A percentile compares a stretch with the other conserved stretches of the same genome.
These are phyloP conservation scores for Ganoderma multipileum DNA, from an alignment of 1,284 basidiomycete genomes.

Conservation along the genomic window DNA sequence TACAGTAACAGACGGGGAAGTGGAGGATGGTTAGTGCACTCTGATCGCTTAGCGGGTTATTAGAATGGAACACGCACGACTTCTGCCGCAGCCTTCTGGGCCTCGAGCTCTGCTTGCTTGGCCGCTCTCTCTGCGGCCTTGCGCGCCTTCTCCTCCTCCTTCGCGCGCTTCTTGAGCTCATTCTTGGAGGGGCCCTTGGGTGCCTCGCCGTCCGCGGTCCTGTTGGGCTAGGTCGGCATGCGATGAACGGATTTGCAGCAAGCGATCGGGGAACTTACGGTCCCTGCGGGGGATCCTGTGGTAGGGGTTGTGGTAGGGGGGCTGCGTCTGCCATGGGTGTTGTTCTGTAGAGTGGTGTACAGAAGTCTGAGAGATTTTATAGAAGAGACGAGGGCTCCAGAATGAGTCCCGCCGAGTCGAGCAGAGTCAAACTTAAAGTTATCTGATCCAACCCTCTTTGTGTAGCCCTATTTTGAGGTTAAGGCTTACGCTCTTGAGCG, in stretches of 20 bases:
- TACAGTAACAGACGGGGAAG: constrained; percentile 40
- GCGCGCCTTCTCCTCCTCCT: constrained; percentile 92
- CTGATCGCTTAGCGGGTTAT: constrained; percentile 14
- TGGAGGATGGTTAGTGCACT: constrained; percentile 9
- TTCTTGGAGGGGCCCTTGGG: constrained; percentile 73
- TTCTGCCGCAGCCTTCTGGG: constrained; percentile 77
- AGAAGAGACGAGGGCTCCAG: constrained; percentile 22
- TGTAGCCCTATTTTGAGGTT: constrained; percentile 13
- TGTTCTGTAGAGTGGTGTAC: constrained; percentile 15
- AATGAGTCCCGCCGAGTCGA: constrained; percentile 25
- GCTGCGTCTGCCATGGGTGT: constrained; percentile 26
- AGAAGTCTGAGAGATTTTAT: constrained; percentile 21
- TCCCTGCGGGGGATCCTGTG: constrained; percentile 26
- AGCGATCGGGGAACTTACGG: constrained; percentile 31
- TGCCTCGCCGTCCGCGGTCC: constrained; percentile 46
- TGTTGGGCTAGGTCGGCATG: constrained; percentile 13
- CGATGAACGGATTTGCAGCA: neutral
- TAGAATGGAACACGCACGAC: constrained; percentile 53
- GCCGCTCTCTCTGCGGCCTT: constrained; percentile 88
- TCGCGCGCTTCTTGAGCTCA: constrained; percentile 93
- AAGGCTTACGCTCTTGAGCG: constrained; percentile 19
- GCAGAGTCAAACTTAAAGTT: constrained; percentile 20
- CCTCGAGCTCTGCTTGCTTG: constrained; percentile 79
- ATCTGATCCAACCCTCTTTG: constrained; percentile 29
- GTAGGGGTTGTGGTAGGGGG: constrained; percentile 21